Percentiles rank a stretch among this genome's conserved stretches.
These are phyloP conservation scores for Linnemannia zychae DNA, from an alignment of 192 early-diverging fungal species.

Conservation along the genomic window DNA sequence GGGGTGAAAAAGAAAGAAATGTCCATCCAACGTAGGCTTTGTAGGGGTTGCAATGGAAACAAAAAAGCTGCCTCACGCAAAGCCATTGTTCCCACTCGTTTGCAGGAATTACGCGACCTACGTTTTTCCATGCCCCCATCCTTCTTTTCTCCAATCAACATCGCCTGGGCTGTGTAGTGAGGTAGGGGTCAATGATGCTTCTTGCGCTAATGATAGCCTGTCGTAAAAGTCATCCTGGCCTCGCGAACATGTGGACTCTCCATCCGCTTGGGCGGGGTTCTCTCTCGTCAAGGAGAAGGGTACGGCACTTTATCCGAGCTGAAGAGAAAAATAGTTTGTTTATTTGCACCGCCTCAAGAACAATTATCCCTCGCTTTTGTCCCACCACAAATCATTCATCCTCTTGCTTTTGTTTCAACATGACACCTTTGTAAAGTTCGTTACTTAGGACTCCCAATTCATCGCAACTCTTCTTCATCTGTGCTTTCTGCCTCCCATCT, in stretches of 20 bases:
- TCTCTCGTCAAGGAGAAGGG: no score
- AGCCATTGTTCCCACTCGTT: neutral
- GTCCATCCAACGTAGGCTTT: neutral
- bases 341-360: no score
- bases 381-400: no score
- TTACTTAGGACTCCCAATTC: no score
- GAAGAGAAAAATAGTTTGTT: no score
- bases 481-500: no score
- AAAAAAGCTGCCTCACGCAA: neutral
- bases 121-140: neutral
- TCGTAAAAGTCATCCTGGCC: neutral
- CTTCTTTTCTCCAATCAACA: neutral
- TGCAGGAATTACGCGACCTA: neutral
- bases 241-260: neutral
- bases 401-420: no score
- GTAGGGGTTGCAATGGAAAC: neutral
- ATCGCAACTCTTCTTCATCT: no score
- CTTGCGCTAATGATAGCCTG: neutral
- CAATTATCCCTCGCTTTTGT: no score
- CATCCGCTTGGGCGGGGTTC: neutral
- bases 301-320: no score
- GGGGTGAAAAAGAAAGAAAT: conserved; percentile 7
- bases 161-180: neutral
- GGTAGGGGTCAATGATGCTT: neutral
- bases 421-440: no score